Base-by-base conservation (phyloP, 306 rosid species). In the Castanospermum australe region DNA sequence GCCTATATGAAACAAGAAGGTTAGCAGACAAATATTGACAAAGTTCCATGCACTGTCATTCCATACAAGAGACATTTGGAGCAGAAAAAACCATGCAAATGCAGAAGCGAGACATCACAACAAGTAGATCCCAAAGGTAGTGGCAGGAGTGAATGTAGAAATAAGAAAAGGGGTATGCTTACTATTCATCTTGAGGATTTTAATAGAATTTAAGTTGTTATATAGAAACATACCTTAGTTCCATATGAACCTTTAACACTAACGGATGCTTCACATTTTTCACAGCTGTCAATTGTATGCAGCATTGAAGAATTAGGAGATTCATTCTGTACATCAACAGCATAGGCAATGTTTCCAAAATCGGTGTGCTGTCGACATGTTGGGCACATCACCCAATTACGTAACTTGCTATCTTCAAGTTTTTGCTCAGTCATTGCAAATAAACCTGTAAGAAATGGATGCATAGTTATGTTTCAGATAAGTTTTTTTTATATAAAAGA, bases 281-380 rank as follows among this genome's bases (percentile, higher is more conserved):
- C 94, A 72, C 71, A 77, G 82, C 81, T 71, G 76, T 88, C 85
- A 60, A 54, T 59, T 77, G 80, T 69, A 38, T 71, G 84, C 62
- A 59, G 82, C 77, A 79, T 66, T 63, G 90, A 78, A 32, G 92
- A 78, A 80, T 71, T 51, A 83, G 81, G 79, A 78, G 86, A 69
- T 81, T 87, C 89, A 22, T 81, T 85, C 77, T 85, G 84, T 44
- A 81, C 69, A 81, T 95, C 98, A 88, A 87, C 94, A 54, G 92
- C 98, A 86, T 86, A 92, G 22, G 98, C 97, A 82, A 92, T 95
- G 88, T 90, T 91, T 44, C 88, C 92, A 82, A 89, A 88, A 84
- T 92, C 94, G 2, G 94, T 91, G 78, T 84, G 97, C 76, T 92
- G 98, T 72, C 98, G 94, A 79, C 99, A 95, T 70, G 98, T 95